Conservation (phyloP, 164 flowering plant genomes). For the Vitis rupestris region DNA sequence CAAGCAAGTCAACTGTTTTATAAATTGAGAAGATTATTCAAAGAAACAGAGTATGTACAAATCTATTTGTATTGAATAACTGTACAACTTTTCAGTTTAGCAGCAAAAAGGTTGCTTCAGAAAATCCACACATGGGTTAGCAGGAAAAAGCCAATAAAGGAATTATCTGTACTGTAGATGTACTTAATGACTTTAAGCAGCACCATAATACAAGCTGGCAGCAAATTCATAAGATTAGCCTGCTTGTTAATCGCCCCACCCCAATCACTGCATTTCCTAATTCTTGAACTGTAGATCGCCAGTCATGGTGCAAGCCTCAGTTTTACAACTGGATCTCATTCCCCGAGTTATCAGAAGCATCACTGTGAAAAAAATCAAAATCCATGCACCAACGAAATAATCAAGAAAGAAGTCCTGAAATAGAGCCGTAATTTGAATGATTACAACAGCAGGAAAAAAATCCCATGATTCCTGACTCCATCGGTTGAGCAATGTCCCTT, state of each 20-base stretch:
- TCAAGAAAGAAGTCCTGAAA: conserved; percentile 24
- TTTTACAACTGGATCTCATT: not conserved
- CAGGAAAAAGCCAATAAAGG: not conserved
- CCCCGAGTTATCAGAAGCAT: not conserved
- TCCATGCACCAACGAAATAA: not conserved
- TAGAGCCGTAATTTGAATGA: conserved; percentile 32
- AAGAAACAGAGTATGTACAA: not conserved
- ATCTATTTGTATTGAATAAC: not conserved
- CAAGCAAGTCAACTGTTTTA: not conserved
- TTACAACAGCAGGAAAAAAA: conserved; percentile 54
- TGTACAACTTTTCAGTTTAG: not conserved
- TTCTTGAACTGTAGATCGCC: not conserved
- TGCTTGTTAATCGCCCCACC: too few relatives aligned
- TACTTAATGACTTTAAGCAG: not conserved
- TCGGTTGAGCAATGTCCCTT: conserved; percentile 51
- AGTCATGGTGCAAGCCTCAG: too few relatives aligned
- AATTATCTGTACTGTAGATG: too few relatives aligned
- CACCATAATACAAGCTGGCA: not conserved
- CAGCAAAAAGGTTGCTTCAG: too few relatives aligned
- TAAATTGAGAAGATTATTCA: not conserved
- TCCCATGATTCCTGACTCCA: conserved; percentile 51
- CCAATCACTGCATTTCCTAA: too few relatives aligned
- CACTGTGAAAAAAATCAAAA: not conserved
- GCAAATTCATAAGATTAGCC: too few relatives aligned
- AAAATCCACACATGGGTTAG: not conserved